phyloP scores from a whole-genome alignment of 345 rosid genomes.

The Hypericum androsaemum region DNA sequence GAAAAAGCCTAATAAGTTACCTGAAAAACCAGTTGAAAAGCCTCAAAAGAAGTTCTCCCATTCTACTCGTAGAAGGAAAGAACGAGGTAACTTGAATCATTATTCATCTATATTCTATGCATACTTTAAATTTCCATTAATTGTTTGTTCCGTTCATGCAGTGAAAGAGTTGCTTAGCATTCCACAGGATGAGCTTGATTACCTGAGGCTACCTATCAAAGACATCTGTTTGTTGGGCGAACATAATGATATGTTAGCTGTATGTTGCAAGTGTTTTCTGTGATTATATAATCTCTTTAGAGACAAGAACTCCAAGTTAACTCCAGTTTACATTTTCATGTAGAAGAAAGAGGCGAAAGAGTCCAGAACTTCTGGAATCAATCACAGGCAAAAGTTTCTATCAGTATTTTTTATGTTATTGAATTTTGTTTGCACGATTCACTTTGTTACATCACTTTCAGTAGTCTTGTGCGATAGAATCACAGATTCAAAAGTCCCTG shows the following conservation, averaged over 20 bases:
- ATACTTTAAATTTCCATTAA: slow-evolving; percentile 2
- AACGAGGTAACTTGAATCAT: slow-evolving; percentile 32
- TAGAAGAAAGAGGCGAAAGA: slow-evolving; percentile 59
- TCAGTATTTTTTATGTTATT: slow-evolving; percentile 1
- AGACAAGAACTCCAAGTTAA: background rate
- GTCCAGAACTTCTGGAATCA: slow-evolving; percentile 17
- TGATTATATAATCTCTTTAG: too few species aligned
- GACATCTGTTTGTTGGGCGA: slow-evolving; percentile 66
- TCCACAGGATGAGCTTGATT: slow-evolving; percentile 63
- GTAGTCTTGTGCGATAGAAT: too few species aligned
- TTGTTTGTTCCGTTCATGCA: slow-evolving; percentile 14
- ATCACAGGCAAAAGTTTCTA: slow-evolving; percentile 38
- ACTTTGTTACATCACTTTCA: too few species aligned
- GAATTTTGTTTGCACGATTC: background rate
- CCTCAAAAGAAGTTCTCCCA: slow-evolving; percentile 60
- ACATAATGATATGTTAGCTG: slow-evolving; percentile 46
- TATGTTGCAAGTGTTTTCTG: slow-evolving; percentile 10
- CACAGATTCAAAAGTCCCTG: too few species aligned
- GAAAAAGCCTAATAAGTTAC: slow-evolving; percentile 13
- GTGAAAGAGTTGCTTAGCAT: slow-evolving; percentile 60
- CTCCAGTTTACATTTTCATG: slow-evolving; percentile 6
- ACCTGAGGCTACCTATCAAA: slow-evolving; percentile 38
- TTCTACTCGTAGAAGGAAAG: slow-evolving; percentile 54
- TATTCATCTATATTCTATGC: background rate
- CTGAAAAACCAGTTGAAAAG: slow-evolving; percentile 17